A percentile compares a stretch with the other conserved stretches of the same genome.
These are phyloP conservation scores for Helminthosporium solani DNA, from an alignment of 2,329 filamentous ascomycete species.

Conservation along the genomic window DNA sequence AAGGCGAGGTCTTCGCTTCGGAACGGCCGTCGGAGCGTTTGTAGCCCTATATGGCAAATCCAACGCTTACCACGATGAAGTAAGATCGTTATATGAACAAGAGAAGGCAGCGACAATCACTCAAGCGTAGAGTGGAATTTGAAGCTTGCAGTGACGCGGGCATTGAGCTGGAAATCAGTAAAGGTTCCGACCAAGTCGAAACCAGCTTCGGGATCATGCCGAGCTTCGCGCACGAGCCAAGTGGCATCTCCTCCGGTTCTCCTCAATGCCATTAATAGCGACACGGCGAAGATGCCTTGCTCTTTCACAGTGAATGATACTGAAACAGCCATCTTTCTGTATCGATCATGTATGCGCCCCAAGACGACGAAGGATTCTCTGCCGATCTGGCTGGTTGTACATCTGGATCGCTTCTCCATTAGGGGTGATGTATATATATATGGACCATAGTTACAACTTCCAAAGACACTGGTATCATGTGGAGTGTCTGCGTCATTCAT, in stretches of 20 bases:
- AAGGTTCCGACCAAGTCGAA: conserved; percentile 22
- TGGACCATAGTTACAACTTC: conserved; percentile 43
- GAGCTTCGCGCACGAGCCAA: too few species aligned
- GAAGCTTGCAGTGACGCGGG: background rate
- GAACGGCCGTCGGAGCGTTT: conserved; percentile 1
- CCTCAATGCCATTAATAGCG: conserved; percentile 13
- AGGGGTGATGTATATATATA: too few species aligned
- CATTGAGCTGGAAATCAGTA: conserved; percentile 12
- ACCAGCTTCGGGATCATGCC: too few species aligned
- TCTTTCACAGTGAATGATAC: background rate
- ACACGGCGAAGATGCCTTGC: conserved; percentile 6
- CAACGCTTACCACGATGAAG: too few species aligned
- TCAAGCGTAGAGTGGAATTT: background rate
- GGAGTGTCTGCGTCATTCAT: conserved; percentile 36
- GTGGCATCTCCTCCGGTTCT: too few species aligned
- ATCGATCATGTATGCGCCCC: conserved; percentile 19
- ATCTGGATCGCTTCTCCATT: conserved; percentile 26
- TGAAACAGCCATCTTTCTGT: conserved; percentile 22
- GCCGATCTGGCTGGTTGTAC: conserved; percentile 23
- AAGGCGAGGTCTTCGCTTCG: background rate
- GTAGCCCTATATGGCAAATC: background rate
- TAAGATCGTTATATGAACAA: background rate
- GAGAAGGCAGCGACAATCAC: background rate
- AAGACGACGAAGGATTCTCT: conserved; percentile 22
- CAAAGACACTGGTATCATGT: conserved; percentile 36